These are phyloP conservation scores for Parsonsia alboflavescens DNA, from an alignment of 257 asterid species.

Conservation along the genomic window DNA sequence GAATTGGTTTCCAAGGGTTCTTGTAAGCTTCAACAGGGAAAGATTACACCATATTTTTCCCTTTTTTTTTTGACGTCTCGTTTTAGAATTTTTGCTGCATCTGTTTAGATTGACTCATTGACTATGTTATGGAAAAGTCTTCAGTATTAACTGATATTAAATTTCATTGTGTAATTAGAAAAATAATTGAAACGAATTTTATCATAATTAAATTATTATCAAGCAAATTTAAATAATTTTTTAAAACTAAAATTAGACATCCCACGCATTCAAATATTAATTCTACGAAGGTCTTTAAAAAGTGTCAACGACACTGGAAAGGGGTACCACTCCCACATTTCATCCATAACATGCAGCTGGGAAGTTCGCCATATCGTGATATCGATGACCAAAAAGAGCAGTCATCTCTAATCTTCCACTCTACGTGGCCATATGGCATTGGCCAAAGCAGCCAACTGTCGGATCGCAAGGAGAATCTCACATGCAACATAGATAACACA, in stretches of 20 bases:
- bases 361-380: neutral
- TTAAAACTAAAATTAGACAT: too few relatives aligned
- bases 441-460: neutral
- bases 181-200: too few relatives aligned
- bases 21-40: neutral
- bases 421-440: neutral
- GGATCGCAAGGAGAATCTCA: conserved; percentile 19
- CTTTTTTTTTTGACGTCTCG: neutral
- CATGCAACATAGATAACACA: conserved; percentile 24
- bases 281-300: too few relatives aligned
- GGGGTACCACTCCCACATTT: neutral
- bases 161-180: too few relatives aligned
- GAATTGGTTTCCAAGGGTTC: neutral
- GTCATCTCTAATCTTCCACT: conserved; percentile 16
- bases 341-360: too few relatives aligned
- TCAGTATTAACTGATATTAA: too few relatives aligned
- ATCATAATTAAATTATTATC: too few relatives aligned
- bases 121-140: neutral
- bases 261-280: too few relatives aligned
- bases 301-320: too few relatives aligned
- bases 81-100: neutral
- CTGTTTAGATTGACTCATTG: neutral
- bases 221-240: too few relatives aligned
- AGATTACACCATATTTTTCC: neutral
- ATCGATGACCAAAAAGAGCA: neutral